phyloP scores from a whole-genome alignment of 2,329 filamentous ascomycete genomes.

The Didymella arachidicola region DNA sequence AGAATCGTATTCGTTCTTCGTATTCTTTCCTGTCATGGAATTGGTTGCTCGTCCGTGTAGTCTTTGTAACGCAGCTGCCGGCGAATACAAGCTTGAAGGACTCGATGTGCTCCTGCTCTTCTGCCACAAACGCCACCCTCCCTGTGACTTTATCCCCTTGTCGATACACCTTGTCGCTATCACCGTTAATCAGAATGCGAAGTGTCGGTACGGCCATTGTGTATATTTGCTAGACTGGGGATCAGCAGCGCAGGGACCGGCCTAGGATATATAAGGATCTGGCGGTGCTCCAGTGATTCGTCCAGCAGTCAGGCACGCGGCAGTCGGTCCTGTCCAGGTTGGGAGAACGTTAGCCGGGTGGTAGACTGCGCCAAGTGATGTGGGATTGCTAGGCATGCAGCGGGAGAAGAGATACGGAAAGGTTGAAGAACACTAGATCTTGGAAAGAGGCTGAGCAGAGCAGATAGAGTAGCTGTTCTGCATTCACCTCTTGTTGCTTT shows the following conservation, averaged over 20 bases:
- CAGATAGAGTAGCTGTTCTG: neutral
- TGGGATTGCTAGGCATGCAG: constrained; percentile 41
- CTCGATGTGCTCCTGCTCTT: constrained; percentile 39
- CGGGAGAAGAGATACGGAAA: constrained; percentile 32
- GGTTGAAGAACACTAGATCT: constrained; percentile 25
- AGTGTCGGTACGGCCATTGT: constrained; percentile 41
- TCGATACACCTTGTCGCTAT: constrained; percentile 39
- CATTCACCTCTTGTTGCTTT: constrained; percentile 4
- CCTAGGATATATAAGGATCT: constrained; percentile 32
- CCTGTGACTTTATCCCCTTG: constrained; percentile 47
- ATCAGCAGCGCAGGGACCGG: constrained; percentile 41
- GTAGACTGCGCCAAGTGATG: constrained; percentile 39
- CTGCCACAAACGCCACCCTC: constrained; percentile 39
- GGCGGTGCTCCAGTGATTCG: constrained; percentile 21
- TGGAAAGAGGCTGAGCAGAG: constrained; percentile 30
- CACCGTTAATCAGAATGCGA: constrained; percentile 44
- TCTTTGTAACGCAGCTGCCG: constrained; percentile 45
- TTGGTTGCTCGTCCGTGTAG: constrained; percentile 35
- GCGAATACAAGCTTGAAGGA: constrained; percentile 42
- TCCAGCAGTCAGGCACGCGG: constrained; percentile 34
- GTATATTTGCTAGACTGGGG: constrained; percentile 10
- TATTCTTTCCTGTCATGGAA: constrained; percentile 31
- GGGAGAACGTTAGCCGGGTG: constrained; percentile 43
- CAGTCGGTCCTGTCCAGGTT: constrained; percentile 37
- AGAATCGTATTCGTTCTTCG: constrained; percentile 42